Base-by-base conservation (phyloP, 2,329 filamentous ascomycete genomes). In the Zymoseptoria brevis region DNA sequence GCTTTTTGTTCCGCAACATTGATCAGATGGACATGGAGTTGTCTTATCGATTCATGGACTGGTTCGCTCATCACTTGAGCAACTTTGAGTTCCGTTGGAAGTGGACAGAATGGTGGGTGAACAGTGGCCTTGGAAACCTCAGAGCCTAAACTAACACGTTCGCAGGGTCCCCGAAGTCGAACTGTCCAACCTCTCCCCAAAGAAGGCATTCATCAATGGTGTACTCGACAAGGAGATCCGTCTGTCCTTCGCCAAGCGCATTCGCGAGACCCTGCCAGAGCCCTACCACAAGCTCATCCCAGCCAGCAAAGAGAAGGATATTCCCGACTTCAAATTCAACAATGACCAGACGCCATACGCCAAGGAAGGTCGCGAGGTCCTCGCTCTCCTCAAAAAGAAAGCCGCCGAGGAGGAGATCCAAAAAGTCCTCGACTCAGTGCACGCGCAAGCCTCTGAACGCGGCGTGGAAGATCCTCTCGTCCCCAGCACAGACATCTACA, bases 81-180 rank as follows among this genome's bases (percentile, higher is more conserved):
- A 99, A 99, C 77, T 99, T 99, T 72, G 94, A 96, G 56, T 99
- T 97, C 73, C 94, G 94, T 8, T 99, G 94, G 94, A 97, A 97
- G 76, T 99, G 94, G 94, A 87, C 88, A 16, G 94, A 99, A 76
- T 99, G 94, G 94, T 84, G 74, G 68, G 80, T 75, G 24, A 13
- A 21, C 11, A 48, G 16, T 9, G 19, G 41, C 7, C 11, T 29
- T 45, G 13, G 30, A 24, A 16, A 54, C 13, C 11, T 54, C 45
- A 8, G 29, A 48, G 19, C 24, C 30, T 29, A 53, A 21, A 57
- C 61, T 60, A 50, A 63, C 66, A 60, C 45, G 30, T 51, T 19
- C 29, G 35, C 53, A 86, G 83, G 83, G 82, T 89, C 53, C 90
- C 92, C 16, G 91, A 97, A 71, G 85, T 96, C 16, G 81, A 85